Conservation (phyloP, 2,329 filamentous ascomycete species). For the Xylaria sp. region DNA sequence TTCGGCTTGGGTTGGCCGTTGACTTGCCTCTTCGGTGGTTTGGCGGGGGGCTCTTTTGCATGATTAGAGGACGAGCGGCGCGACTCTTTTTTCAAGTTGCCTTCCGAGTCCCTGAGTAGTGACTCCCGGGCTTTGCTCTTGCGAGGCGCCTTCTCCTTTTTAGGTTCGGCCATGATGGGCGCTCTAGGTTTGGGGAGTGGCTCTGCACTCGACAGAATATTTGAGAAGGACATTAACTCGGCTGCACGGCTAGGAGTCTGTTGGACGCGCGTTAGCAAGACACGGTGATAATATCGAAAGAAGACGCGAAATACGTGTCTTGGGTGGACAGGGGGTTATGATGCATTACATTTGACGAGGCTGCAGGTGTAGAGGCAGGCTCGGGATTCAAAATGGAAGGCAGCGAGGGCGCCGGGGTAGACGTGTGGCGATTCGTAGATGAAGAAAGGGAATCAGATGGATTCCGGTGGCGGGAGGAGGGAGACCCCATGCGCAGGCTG, state of each 20-base stretch:
- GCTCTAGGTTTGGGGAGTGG: slow-evolving; percentile 66
- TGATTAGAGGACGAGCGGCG: slow-evolving; percentile 63
- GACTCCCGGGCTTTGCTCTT: slow-evolving; percentile 64
- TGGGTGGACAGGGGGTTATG: background rate
- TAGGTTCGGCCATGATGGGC: slow-evolving; percentile 52
- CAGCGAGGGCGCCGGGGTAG: slow-evolving; percentile 49
- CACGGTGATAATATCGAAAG: background rate
- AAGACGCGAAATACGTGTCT: background rate
- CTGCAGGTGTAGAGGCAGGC: slow-evolving; percentile 41
- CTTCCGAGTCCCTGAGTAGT: slow-evolving; percentile 61
- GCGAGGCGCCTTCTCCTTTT: slow-evolving; percentile 53
- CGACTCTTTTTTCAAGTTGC: slow-evolving; percentile 58
- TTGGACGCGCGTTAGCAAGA: slow-evolving; percentile 30
- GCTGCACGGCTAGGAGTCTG: slow-evolving; percentile 79
- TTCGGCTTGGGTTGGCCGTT: slow-evolving; percentile 68
- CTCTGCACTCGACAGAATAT: slow-evolving; percentile 86
- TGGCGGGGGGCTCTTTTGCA: slow-evolving; percentile 58
- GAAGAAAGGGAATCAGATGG: slow-evolving; percentile 44
- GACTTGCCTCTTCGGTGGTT: slow-evolving; percentile 68
- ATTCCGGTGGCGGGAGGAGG: slow-evolving; percentile 48
- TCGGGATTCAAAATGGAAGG: slow-evolving; percentile 52
- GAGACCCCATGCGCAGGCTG: slow-evolving; percentile 48
- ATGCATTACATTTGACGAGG: slow-evolving; percentile 49
- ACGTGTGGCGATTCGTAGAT: slow-evolving; percentile 44
- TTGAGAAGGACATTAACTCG: slow-evolving; percentile 95